Conservation (phyloP, 176 grass and related monocot genomes). For the Chloris gayana region DNA sequence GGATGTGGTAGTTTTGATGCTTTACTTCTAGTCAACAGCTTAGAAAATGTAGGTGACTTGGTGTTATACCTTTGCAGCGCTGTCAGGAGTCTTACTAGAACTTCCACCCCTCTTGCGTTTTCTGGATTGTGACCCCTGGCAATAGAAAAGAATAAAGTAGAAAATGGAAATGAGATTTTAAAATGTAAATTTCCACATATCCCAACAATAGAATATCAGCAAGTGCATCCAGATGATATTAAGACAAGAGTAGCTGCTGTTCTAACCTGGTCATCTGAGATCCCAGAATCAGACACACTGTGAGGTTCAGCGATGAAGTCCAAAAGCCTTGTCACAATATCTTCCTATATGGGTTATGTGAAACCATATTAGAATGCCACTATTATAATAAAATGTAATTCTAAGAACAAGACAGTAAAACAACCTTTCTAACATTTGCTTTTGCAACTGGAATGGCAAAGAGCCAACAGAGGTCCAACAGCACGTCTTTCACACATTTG, state of each 20-base stretch:
- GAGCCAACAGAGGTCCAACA: constrained; percentile 83
- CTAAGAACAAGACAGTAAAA: constrained; percentile 30
- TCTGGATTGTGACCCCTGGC: constrained; percentile 66
- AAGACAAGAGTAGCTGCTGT: constrained; percentile 12
- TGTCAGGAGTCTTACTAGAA: constrained; percentile 55
- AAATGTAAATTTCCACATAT: constrained; percentile 14
- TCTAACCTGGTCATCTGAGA: constrained; percentile 61
- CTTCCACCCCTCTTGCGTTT: constrained; percentile 83
- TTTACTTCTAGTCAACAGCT: constrained; percentile 24
- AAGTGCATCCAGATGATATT: constrained; percentile 21
- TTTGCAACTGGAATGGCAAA: constrained; percentile 84
- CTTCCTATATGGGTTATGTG: constrained; percentile 68
- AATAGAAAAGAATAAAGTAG: constrained; percentile 23
- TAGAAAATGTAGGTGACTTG: constrained; percentile 14
- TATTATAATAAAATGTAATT: constrained; percentile 11
- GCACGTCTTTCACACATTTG: constrained; percentile 81
- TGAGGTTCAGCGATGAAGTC: constrained; percentile 94
- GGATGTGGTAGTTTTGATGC: not conserved
- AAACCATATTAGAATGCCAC: constrained; percentile 41
- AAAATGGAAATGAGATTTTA: constrained; percentile 6
- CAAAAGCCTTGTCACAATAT: constrained; percentile 80
- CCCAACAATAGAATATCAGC: constrained; percentile 34
- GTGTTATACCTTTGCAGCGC: constrained; percentile 62
- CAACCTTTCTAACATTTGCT: constrained; percentile 80
- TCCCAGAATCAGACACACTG: constrained; percentile 45